phyloP scores from a whole-genome alignment of 2,329 filamentous ascomycete species.

The Dryadomyces quercivorus region DNA sequence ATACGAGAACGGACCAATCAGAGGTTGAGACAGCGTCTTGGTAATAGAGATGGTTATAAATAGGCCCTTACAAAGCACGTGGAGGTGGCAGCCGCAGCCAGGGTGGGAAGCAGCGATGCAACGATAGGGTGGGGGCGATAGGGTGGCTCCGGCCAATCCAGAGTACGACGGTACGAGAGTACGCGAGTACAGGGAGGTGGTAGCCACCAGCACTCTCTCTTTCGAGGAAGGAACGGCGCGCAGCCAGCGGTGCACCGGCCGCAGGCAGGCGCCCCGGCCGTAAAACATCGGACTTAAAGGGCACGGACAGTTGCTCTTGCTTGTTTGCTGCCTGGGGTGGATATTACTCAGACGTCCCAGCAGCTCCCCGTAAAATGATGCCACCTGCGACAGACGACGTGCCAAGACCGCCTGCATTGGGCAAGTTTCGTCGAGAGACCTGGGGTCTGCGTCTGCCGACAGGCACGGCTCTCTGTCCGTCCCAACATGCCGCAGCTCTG shows the following conservation, averaged over 20 bases:
- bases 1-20: slow-evolving; percentile 5
- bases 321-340: not conserved
- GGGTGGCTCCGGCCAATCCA: not conserved
- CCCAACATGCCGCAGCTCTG: too few relatives aligned
- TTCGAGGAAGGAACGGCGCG: not conserved
- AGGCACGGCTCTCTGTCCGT: too few relatives aligned
- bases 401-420: not conserved
- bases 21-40: slow-evolving; percentile 2
- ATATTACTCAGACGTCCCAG: too few relatives aligned
- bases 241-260: too few relatives aligned
- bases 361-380: too few relatives aligned
- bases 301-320: not conserved
- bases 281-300: not conserved
- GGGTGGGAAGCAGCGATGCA: not conserved
- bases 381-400: not conserved
- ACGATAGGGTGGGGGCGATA: not conserved
- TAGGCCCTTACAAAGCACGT: slow-evolving; percentile 12
- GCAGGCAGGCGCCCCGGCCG: too few relatives aligned
- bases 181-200: too few relatives aligned
- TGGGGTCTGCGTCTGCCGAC: not conserved
- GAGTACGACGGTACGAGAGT: not conserved
- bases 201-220: too few relatives aligned
- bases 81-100: slow-evolving; percentile 1
- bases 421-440: not conserved
- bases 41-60: slow-evolving; percentile 11